These are phyloP conservation scores for Leccinum longicurvipes DNA, from an alignment of 768 basidiomycete genomes.

Conservation along the genomic window DNA sequence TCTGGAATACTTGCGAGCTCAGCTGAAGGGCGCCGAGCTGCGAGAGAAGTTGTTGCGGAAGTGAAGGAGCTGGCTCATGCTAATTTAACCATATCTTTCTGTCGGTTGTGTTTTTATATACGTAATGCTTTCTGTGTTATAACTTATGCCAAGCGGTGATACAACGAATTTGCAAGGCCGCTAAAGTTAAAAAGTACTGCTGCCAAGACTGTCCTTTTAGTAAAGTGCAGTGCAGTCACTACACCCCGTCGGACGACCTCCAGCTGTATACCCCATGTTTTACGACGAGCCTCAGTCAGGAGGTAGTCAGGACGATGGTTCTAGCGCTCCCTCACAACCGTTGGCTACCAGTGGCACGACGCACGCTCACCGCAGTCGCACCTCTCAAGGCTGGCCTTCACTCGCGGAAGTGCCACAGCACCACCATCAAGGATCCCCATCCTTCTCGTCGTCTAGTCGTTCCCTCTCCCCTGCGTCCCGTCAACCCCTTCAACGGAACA, in stretches of 20 bases:
- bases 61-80: conserved; percentile 26
- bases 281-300: conserved; percentile 16
- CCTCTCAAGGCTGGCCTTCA: conserved; percentile 56
- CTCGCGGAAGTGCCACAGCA: conserved; percentile 52
- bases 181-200: too few relatives aligned
- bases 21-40: conserved; percentile 78
- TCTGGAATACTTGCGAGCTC: conserved; percentile 76
- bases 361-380: conserved; percentile 48
- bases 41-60: conserved; percentile 76
- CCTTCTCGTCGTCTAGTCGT: conserved; percentile 44
- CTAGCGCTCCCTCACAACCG: conserved; percentile 39
- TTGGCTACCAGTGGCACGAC: conserved; percentile 24
- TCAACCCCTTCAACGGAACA: conserved; percentile 43
- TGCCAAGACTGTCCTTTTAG: neutral
- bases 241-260: neutral
- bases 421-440: conserved; percentile 68
- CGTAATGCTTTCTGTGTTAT: conserved; percentile 15
- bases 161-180: too few relatives aligned
- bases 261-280: conserved; percentile 8
- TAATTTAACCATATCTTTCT: conserved; percentile 4
- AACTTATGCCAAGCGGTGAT: too few relatives aligned
- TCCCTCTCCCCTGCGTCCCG: conserved; percentile 46
- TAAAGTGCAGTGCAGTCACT: neutral
- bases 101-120: conserved; percentile 11
- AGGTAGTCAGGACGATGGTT: conserved; percentile 30